These are phyloP conservation scores for Zygoascus hellenicus DNA, from an alignment of 1,139 yeast species.

Conservation along the genomic window DNA sequence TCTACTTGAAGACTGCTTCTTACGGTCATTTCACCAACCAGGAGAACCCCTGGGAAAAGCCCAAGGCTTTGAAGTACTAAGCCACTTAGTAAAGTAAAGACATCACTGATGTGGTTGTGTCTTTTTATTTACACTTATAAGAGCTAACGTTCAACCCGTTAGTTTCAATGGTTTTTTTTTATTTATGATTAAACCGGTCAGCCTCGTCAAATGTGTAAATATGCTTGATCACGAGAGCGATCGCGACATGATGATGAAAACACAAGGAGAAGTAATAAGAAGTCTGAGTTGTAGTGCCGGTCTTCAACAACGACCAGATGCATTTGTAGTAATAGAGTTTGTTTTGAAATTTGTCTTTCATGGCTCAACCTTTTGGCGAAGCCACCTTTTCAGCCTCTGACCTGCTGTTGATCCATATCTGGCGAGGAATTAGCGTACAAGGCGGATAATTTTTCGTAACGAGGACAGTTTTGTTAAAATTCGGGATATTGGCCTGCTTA, in stretches of 20 bases:
- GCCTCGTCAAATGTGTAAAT: constrained; percentile 1
- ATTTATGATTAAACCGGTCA: background rate
- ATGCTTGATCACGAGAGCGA: constrained; percentile 2
- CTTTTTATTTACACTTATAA: constrained; percentile 5
- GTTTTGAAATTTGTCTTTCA: background rate
- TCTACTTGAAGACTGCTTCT: constrained; percentile 97
- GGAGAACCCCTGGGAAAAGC: constrained; percentile 97
- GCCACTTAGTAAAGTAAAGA: background rate
- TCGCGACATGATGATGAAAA: background rate
- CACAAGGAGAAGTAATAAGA: background rate
- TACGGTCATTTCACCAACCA: constrained; percentile 99
- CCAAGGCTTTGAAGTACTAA: constrained; percentile 62
- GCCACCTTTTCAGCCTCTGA: background rate
- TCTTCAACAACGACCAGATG: constrained; percentile 21
- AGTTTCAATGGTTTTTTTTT: constrained; percentile 11
- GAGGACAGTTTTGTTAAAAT: background rate
- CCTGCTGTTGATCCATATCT: background rate
- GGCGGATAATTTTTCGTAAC: constrained; percentile 1
- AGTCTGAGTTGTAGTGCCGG: constrained; percentile 12
- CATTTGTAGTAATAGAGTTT: constrained; percentile 39
- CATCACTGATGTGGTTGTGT: background rate
- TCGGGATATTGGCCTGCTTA: background rate
- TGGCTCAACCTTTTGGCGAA: no score
- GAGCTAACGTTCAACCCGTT: constrained; percentile 29
- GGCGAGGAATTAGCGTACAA: background rate